Conservation (phyloP, 495 filamentous ascomycete species). For the Friedmanniomyces simplex region DNA sequence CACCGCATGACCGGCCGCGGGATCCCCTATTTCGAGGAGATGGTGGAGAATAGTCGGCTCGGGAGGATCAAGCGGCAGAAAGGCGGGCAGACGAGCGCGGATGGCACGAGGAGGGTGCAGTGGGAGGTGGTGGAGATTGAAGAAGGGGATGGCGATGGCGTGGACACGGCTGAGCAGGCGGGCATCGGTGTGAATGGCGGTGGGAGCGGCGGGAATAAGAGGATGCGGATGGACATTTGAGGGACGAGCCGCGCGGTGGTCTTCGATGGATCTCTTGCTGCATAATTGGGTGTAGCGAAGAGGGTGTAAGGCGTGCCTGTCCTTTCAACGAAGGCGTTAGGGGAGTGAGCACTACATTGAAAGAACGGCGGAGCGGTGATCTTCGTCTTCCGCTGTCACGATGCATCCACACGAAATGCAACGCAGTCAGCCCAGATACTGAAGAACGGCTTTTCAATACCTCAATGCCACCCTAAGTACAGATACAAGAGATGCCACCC, state of each 20-base stretch:
- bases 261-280: background rate
- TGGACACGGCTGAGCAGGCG: conserved; percentile 20
- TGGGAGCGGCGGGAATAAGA: background rate
- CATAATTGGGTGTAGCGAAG: background rate
- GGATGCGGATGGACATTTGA: conserved; percentile 1
- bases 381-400: too few relatives aligned
- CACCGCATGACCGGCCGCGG: conserved; percentile 38
- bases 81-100: conserved; percentile 38
- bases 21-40: conserved; percentile 71
- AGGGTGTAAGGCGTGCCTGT: background rate
- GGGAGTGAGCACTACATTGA: background rate
- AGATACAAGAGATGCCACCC: too few relatives aligned
- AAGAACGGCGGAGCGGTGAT: too few relatives aligned
- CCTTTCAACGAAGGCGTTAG: background rate
- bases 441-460: background rate
- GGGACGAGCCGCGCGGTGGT: background rate
- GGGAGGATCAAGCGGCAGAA: conserved; percentile 53
- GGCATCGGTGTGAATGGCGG: background rate
- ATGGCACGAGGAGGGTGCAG: conserved; percentile 54
- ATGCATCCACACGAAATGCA: too few relatives aligned
- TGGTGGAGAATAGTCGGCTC: conserved; percentile 63
- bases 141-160: conserved; percentile 29
- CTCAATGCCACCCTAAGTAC: too few relatives aligned
- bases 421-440: too few relatives aligned
- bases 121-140: conserved; percentile 68